Percentiles rank a stretch among this genome's conserved stretches.
These are phyloP conservation scores for Infundibulicybe gibba DNA, from an alignment of 768 basidiomycete species.

Conservation along the genomic window DNA sequence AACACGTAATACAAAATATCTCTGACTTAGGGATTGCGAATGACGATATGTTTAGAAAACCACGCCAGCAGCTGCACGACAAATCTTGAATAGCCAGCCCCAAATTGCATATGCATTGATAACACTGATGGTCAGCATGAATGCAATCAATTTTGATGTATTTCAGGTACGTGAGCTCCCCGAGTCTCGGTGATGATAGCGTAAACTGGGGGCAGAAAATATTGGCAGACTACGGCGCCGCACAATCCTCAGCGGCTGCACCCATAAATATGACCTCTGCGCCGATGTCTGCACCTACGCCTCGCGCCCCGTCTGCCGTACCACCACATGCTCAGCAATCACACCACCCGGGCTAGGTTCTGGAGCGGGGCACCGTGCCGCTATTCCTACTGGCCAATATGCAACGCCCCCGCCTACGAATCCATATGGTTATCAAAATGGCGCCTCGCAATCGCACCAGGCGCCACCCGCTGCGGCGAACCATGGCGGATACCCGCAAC, in stretches of 20 bases:
- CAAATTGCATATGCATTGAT: slow-evolving; percentile 77
- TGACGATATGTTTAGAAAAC: slow-evolving; percentile 51
- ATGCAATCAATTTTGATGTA: slow-evolving; percentile 70
- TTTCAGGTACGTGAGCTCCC: slow-evolving; percentile 51
- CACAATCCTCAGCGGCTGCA: slow-evolving; percentile 19
- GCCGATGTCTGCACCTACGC: slow-evolving; percentile 20
- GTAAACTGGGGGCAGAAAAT: slow-evolving; percentile 46
- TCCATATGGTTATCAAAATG: slow-evolving; percentile 18
- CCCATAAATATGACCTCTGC: slow-evolving; percentile 17
- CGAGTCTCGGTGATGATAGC: not conserved
- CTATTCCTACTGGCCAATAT: slow-evolving; percentile 9
- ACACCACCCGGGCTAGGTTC: no score
- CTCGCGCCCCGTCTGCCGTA: slow-evolving; percentile 38
- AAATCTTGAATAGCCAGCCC: slow-evolving; percentile 69
- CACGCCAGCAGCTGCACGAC: slow-evolving; percentile 62
- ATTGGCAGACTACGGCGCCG: slow-evolving; percentile 46
- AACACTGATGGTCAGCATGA: slow-evolving; percentile 73
- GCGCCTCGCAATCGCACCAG: slow-evolving; percentile 5
- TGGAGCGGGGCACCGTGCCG: no score
- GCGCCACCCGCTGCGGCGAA: not conserved
- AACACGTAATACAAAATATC: not conserved
- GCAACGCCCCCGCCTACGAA: slow-evolving; percentile 10
- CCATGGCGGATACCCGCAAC: slow-evolving; percentile 6
- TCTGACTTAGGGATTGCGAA: no score
- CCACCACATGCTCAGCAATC: slow-evolving; percentile 38